Conservation (phyloP, 768 basidiomycete genomes). For the Russula ochroleuca region DNA sequence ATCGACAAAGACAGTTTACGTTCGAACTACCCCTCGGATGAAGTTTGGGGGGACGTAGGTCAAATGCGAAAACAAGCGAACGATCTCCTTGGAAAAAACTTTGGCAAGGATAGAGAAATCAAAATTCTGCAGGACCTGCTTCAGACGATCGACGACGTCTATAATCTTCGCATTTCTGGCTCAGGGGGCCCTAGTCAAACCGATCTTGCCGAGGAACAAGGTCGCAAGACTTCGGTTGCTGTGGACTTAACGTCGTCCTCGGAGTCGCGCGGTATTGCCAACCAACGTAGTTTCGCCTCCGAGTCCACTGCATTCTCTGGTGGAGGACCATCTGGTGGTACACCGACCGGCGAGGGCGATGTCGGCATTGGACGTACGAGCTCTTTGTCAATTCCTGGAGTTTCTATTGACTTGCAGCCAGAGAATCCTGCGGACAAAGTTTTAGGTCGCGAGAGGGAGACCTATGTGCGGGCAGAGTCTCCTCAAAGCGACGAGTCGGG, state of each 20-base stretch:
- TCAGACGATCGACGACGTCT: not conserved
- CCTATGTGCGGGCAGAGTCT: not conserved
- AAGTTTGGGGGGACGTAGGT: conserved; percentile 6
- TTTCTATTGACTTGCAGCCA: not conserved
- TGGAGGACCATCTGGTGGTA: not conserved
- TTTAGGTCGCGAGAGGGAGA: not conserved
- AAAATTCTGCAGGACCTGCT: not conserved
- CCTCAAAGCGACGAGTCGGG: not conserved
- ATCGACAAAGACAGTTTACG: not conserved
- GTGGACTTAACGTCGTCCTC: not conserved
- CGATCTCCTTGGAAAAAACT: not conserved
- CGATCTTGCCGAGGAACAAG: too few species aligned
- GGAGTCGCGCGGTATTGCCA: not conserved
- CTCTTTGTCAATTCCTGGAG: not conserved
- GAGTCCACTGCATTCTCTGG: not conserved
- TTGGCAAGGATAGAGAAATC: not conserved
- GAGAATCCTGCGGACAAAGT: not conserved
- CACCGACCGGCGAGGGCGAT: not conserved
- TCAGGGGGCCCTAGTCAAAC: not conserved
- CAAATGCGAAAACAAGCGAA: not conserved
- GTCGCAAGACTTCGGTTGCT: not conserved
- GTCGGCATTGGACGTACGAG: not conserved
- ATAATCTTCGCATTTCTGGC: not conserved
- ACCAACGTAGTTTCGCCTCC: not conserved
- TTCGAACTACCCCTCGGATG: not conserved